Evolutionary conservation across 192 early-diverging fungal genomes (phyloP), one percentile per base, ranked within the genome.

Genomic region (Backusella sp.): DNA sequence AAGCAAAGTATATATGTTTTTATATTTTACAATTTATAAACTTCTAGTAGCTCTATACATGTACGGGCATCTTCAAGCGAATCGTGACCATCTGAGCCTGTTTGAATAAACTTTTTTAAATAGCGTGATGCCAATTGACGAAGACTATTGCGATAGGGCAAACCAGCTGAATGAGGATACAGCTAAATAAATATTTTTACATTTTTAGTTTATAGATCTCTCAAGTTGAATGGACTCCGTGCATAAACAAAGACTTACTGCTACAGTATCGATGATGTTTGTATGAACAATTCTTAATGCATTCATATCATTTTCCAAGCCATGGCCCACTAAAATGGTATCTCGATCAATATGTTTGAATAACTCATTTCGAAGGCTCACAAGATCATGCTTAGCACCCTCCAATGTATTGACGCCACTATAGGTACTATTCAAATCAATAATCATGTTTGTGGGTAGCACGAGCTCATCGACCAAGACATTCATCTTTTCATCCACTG

Each of bases 311-410:
- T 80, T 80, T 59, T 80, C 79, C 28, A 86, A 73, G n/a, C 85
- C 88, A 56, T 92, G 91, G 7, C 90, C 91, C 68, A 91, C 72
- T 32, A 92, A 73, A 65, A 92, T 87, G 1, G 91, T 92, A 17
- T 82, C 62, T 4, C 68, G 49, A n/a, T 85, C 75, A 26, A 91
- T 79, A 8, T 82, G 35, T 14, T 84, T 74, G 6, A 82, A 76
- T 21, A 92, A 35, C 15, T 71, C 70, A n/a, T 74, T 59, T 30
- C 82, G 53, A 15, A 88, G 77, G 35, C 82, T 75, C 15, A 77
- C 73, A 1, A 93, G 81, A 74, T 88, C 80, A 49, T 85, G 83
- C 30, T 82, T 85, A 3, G 88, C 90, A 0, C 49, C 70, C 4
- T 79, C 84, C 6, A 91, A 65, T 2, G 80, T 82, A 1, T 76